Percentiles rank a stretch among this genome's conserved stretches.
Conservation (phyloP, 352 stramenopile genomes). For the Phytophthora syringae region DNA sequence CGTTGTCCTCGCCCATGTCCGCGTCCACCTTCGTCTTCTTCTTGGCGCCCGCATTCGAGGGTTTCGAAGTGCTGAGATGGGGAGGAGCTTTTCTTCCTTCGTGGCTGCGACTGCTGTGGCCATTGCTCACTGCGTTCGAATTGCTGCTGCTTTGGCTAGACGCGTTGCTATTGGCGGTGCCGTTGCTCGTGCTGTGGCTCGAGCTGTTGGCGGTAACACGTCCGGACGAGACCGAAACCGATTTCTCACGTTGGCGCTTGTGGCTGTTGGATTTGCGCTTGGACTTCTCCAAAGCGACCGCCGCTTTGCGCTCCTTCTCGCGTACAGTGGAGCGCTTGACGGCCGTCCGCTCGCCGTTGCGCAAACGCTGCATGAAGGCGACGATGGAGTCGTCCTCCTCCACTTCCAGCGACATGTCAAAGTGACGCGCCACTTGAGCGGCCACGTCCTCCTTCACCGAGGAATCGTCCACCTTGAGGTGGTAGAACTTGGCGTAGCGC, state of each 20-base stretch:
- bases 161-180: conserved; percentile 18
- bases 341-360: conserved; percentile 77
- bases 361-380: conserved; percentile 83
- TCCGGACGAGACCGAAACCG: conserved; percentile 30
- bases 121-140: conserved; percentile 19
- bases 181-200: conserved; percentile 30
- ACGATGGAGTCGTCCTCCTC: conserved; percentile 90
- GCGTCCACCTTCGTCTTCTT: conserved; percentile 77
- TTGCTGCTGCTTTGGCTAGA: conserved; percentile 21
- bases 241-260: conserved; percentile 75
- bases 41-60: conserved; percentile 37
- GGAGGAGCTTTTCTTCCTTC: conserved; percentile 41
- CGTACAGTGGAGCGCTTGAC: conserved; percentile 50
- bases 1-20: conserved; percentile 80
- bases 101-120: conserved; percentile 24
- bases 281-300: conserved; percentile 54
- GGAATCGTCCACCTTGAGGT: conserved; percentile 67
- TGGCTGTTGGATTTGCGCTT: conserved; percentile 77
- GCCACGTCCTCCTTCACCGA: conserved; percentile 76
- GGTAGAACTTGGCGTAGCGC: conserved; percentile 84
- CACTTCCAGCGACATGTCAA: conserved; percentile 80
- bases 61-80: conserved; percentile 27
- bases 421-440: conserved; percentile 81
- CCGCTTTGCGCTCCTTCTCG: conserved; percentile 70
- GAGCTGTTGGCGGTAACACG: conserved; percentile 33